Evolutionary conservation across 2,329 filamentous ascomycete genomes (phyloP).

Genomic region (Paramyrothecium sp.): DNA sequence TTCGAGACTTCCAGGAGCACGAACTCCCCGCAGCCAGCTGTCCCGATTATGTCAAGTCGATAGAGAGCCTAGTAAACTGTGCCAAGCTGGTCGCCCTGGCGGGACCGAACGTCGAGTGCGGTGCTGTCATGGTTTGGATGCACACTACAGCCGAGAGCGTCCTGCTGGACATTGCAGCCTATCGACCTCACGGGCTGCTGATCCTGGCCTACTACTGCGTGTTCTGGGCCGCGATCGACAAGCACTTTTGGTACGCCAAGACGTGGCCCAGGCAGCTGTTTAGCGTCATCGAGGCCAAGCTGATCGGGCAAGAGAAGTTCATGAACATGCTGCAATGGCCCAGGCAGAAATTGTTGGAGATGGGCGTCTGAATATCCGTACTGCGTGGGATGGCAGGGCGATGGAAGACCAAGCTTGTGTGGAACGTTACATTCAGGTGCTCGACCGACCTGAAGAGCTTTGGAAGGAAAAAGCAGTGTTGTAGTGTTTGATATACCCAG

Average conservation of each 20-base stretch:
- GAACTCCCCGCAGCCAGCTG: slow-evolving; percentile 16
- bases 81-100: slow-evolving; percentile 16
- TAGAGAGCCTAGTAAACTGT: slow-evolving; percentile 14
- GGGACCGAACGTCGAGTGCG: slow-evolving; percentile 19
- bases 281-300: slow-evolving; percentile 13
- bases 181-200: slow-evolving; percentile 20
- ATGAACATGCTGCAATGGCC: slow-evolving; percentile 19
- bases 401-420: too few relatives aligned
- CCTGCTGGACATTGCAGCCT: slow-evolving; percentile 20
- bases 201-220: slow-evolving; percentile 23
- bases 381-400: too few relatives aligned
- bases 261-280: slow-evolving; percentile 22
- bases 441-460: too few relatives aligned
- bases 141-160: slow-evolving; percentile 21
- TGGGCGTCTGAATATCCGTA: neutral
- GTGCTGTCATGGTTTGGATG: slow-evolving; percentile 20
- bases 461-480: too few relatives aligned
- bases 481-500: too few relatives aligned
- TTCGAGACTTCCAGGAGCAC: slow-evolving; percentile 16
- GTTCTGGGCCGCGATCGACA: slow-evolving; percentile 20
- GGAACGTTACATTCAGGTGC: too few relatives aligned
- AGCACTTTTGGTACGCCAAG: slow-evolving; percentile 20
- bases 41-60: slow-evolving; percentile 14
- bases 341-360: slow-evolving; percentile 8
- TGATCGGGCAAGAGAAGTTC: slow-evolving; percentile 14